Base-by-base conservation (phyloP, 352 stramenopile genomes). In the Phytophthora ramorum region DNA sequence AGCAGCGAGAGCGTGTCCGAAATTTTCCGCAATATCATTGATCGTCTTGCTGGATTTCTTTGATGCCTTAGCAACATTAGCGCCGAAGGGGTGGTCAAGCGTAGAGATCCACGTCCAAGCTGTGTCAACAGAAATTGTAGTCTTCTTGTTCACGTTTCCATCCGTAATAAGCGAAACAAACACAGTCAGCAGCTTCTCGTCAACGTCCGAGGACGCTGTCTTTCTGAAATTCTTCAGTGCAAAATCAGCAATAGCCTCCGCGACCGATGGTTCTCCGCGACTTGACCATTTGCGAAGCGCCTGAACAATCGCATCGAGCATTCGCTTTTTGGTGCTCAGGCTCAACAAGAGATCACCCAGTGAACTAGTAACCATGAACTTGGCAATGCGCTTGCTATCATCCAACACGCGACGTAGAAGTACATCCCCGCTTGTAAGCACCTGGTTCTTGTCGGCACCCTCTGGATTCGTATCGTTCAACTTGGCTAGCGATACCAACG, bases 361-460 rank as follows among this genome's bases (percentile, higher is more conserved):
- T 38, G 79, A 77, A 19, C 75, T 85, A 2, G 68, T 81, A 19
- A 80, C 48, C 17, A 93, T 74, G 30, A 88, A 82, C 32, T 79
- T 82, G 30, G 85, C 75, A 47, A 96, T 89, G 13, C 76, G 76
- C 37, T 87, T 77, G 54, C 75, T 90, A 65, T 96, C 89, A 56
- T 96, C 89, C 28, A 88, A 69, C 20, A 96, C 58, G 10, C 89
- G 86, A 58, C 87, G 85, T 13, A 93, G 50, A 14, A 95, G 59
- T 12, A 93, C 71, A 40, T 81, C 75, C 3, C 78, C 81, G 37
- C 68, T 90, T 1, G 68, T 73, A 14, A 93, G 70, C 5, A 87
- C 78, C 4, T 71, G 58, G n/a, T 81, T 71, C 7, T 69, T 72
- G 20, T 20, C 30, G 3, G 45, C 46, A 14, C 20, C 19, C 4